Conservation (phyloP, 73 alveolate species). For the Paramecium caudatum region DNA sequence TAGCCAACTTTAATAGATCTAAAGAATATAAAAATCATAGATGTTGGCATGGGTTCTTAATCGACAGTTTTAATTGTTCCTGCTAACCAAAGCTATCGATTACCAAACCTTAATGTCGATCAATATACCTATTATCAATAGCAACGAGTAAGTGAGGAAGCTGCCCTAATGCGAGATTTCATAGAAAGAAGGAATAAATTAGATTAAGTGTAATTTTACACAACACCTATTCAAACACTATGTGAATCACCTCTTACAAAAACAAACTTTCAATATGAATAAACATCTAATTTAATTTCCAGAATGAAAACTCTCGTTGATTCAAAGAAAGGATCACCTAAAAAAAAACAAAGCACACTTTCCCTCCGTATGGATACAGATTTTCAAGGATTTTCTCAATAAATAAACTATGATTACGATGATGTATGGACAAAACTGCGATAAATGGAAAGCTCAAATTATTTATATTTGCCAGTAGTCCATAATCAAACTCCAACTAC, state of each 20-base stretch:
- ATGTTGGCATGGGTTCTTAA: conserved; percentile 37
- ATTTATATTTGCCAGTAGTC: neutral
- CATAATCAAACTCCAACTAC: conserved; percentile 34
- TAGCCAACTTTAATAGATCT: neutral
- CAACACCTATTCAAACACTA: neutral
- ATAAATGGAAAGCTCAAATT: conserved; percentile 18
- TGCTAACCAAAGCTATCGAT: conserved; percentile 6
- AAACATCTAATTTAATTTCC: neutral
- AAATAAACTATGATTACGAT: conserved; percentile 20
- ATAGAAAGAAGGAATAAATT: conserved; percentile 21
- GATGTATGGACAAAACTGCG: neutral
- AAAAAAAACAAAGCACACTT: neutral
- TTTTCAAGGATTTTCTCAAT: neutral
- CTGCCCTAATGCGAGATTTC: conserved; percentile 20
- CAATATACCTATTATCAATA: conserved; percentile 29
- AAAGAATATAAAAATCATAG: conserved; percentile 15
- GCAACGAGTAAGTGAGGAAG: neutral
- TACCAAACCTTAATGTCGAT: conserved; percentile 29
- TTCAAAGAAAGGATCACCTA: neutral
- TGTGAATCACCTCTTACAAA: conserved; percentile 31
- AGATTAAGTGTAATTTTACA: neutral
- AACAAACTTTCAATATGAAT: conserved; percentile 14
- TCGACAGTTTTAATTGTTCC: conserved; percentile 47
- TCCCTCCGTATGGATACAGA: neutral
- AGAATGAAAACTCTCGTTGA: conserved; percentile 41